Evolutionary conservation across 495 filamentous ascomycete genomes (phyloP), one percentile per base, ranked within the genome.

Genomic region (Hypoxylon rickii): DNA sequence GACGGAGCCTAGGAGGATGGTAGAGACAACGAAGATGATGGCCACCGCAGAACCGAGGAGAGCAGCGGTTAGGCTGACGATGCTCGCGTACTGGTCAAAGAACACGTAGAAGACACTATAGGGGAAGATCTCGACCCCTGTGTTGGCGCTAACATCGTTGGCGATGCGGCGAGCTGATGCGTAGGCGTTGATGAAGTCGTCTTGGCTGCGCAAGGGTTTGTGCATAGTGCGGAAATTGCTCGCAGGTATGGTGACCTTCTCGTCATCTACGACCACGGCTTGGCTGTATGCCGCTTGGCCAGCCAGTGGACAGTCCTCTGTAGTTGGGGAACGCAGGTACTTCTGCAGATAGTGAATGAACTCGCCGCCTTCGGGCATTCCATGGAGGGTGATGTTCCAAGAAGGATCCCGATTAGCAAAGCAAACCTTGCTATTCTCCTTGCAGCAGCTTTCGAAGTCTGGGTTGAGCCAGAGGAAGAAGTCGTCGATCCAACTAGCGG

Each of bases 61-160:
- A 0, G 87, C 81, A 3, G 80, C 85, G 0, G 94, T 89, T 3
- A 97, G 80, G 19, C 73, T 78, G 24, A 94, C 85, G 58, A 98
- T 97, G 50, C 83, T 80, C 1, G 89, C 79, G 70, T 98, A 98
- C 67, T 97, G 94, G 73, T 98, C 93, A 68, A 98, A 97, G 81
- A 97, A 98, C 62, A 98, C 92, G 75, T 98, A 98, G 68, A 94
- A 92, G 61, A 97, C 87, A 34, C 87, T 90, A 70, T 98, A 98
- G 0, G 94, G 92, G 79, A 97, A 98, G 44, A 97, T 85, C 18
- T 87, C 80, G 37, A 90, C 83, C 7, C 81, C 79, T 10, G 90
- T 89, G 42, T 76, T 80, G 34, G 79, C 70, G 16, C 79, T 87
- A 44, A 97, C 81, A 12, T 81, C 83, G 45, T 81, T 71, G 1